A percentile compares a stretch with the other conserved stretches of the same genome.
phyloP scores from a whole-genome alignment of 257 asterid species.

The Solanum stenotomum region DNA sequence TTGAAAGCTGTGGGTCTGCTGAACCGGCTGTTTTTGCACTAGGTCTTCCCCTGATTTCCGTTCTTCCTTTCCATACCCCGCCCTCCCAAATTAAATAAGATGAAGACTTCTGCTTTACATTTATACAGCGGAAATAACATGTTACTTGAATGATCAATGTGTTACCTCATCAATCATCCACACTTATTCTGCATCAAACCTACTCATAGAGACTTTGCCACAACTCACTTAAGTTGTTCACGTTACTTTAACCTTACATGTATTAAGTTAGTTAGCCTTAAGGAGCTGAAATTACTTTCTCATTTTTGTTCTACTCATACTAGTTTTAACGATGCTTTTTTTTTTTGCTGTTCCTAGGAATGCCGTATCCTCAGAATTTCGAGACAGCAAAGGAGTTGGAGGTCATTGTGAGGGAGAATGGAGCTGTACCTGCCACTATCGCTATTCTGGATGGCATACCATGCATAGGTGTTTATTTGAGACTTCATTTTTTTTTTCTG shows the following conservation, averaged over 20 bases:
- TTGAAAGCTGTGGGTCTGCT: background rate
- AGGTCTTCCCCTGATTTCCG: background rate
- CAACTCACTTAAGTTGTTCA: background rate
- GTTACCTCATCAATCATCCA: background rate
- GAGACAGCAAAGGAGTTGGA: slow-evolving; percentile 83
- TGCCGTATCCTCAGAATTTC: slow-evolving; percentile 94
- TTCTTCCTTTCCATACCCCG: background rate
- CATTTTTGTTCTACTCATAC: background rate
- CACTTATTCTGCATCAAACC: background rate
- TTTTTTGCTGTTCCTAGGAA: slow-evolving; percentile 33
- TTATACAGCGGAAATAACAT: background rate
- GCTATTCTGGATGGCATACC: slow-evolving; percentile 89
- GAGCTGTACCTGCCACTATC: slow-evolving; percentile 88
- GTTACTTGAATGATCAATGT: background rate
- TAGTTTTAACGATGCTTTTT: background rate
- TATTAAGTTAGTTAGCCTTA: background rate
- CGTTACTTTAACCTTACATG: background rate
- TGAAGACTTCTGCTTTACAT: background rate
- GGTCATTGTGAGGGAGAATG: slow-evolving; percentile 59
- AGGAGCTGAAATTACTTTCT: background rate
- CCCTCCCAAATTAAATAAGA: background rate
- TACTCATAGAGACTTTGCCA: background rate
- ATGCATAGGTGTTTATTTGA: slow-evolving; percentile 44
- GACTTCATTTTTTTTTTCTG: background rate
- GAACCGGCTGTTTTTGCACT: background rate